Conservation (phyloP, 83 land plant genomes). For the Thuja plicata region DNA sequence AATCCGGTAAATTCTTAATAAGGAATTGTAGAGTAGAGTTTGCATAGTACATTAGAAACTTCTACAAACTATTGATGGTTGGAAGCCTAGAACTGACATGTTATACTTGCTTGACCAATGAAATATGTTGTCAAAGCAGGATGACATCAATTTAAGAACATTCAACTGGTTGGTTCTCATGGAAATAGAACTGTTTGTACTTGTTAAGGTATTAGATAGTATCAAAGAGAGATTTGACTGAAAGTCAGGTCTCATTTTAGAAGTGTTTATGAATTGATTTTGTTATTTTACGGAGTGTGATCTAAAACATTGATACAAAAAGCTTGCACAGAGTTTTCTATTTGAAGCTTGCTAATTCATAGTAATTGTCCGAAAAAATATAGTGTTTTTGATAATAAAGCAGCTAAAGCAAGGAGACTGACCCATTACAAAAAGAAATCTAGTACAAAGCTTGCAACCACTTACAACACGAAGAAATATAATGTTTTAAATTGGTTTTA, state of each 20-base stretch:
- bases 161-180: neutral
- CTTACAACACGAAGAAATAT: too few species aligned
- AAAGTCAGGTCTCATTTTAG: neutral
- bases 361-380: too few species aligned
- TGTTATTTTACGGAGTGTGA: too few species aligned
- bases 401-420: too few species aligned
- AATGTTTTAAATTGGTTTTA: neutral
- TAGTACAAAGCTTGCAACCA: too few species aligned
- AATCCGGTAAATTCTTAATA: neutral
- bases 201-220: neutral
- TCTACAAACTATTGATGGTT: neutral
- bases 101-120: neutral
- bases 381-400: too few species aligned
- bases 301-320: too few species aligned
- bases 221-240: neutral
- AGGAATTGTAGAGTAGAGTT: neutral
- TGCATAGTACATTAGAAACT: neutral
- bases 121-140: neutral
- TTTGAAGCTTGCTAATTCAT: too few species aligned
- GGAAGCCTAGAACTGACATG: neutral
- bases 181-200: neutral
- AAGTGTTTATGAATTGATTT: neutral
- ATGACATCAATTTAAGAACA: neutral
- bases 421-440: too few species aligned
- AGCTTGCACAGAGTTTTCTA: too few species aligned